phyloP scores from a whole-genome alignment of 768 basidiomycete genomes.

The Mycena epipterygia region DNA sequence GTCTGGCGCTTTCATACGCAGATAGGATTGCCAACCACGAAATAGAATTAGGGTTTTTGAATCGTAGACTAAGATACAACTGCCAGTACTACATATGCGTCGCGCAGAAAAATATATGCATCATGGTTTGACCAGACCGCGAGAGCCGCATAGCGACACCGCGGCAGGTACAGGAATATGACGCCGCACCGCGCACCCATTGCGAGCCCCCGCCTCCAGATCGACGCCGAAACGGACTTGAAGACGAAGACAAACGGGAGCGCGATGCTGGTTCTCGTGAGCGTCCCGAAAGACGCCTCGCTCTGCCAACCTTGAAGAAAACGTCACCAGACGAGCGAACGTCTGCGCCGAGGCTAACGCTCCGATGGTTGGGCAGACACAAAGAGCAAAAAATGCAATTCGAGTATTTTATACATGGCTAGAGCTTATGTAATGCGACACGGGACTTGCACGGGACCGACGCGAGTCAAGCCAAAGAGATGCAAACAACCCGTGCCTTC shows the following conservation, averaged over 20 bases:
- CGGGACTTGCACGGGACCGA: not conserved
- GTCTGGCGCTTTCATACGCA: too few relatives aligned
- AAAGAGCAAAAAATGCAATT: not conserved
- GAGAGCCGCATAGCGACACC: conserved; percentile 86
- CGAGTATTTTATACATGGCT: not conserved
- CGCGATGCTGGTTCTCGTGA: conserved; percentile 27
- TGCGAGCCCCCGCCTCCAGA: not conserved
- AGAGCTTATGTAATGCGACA: not conserved
- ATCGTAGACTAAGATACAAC: too few relatives aligned
- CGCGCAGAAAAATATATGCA: conserved; percentile 61
- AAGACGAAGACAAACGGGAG: not conserved
- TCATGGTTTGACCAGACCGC: conserved; percentile 90
- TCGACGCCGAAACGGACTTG: conserved; percentile 33
- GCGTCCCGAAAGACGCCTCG: conserved; percentile 26
- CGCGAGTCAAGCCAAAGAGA: too few relatives aligned
- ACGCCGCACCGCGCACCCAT: conserved; percentile 59
- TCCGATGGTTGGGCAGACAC: conserved; percentile 32
- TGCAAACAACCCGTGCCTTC: too few relatives aligned
- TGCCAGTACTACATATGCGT: not conserved
- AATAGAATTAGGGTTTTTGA: too few relatives aligned
- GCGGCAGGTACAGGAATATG: conserved; percentile 90
- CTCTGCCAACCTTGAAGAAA: conserved; percentile 31
- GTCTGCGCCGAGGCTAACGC: conserved; percentile 30
- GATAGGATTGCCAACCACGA: too few relatives aligned
- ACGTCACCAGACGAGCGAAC: conserved; percentile 31